These are phyloP conservation scores for Guillardia theta DNA, from an alignment of 78 protist genomes.

Conservation along the genomic window DNA sequence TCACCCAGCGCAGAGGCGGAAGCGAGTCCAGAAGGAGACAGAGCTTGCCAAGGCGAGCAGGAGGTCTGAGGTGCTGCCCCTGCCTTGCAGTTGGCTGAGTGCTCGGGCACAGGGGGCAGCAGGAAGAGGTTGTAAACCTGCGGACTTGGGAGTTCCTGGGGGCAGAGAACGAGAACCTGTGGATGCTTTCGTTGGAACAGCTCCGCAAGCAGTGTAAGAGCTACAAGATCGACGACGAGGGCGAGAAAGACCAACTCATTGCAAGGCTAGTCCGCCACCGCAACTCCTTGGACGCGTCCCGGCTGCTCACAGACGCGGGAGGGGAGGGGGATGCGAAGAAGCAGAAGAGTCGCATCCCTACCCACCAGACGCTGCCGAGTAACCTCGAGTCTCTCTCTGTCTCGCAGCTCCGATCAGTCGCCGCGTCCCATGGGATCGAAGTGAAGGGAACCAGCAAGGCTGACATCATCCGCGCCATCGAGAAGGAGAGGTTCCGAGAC, in stretches of 20 bases:
- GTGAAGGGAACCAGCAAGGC: background rate
- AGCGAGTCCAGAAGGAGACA: background rate
- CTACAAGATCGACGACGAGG: background rate
- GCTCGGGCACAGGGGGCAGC: background rate
- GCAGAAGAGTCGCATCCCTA: background rate
- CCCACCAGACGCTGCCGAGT: background rate
- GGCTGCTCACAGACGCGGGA: background rate
- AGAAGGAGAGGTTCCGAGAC: background rate
- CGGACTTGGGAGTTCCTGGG: background rate
- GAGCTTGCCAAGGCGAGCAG: background rate
- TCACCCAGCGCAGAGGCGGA: background rate
- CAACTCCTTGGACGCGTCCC: background rate
- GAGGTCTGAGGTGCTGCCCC: background rate
- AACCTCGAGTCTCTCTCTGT: background rate
- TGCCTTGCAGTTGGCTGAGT: background rate
- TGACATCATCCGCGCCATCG: background rate
- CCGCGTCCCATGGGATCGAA: background rate
- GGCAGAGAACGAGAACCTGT: background rate
- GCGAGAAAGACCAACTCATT: background rate
- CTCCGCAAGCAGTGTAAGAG: background rate
- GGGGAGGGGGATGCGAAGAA: background rate
- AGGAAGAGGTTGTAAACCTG: background rate
- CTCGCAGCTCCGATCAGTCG: background rate
- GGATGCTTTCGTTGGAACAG: background rate
- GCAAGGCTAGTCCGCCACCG: slow-evolving; percentile 18